These are phyloP conservation scores for Boletus pseudo-olivaceus DNA, from an alignment of 768 basidiomycete genomes.

Conservation along the genomic window DNA sequence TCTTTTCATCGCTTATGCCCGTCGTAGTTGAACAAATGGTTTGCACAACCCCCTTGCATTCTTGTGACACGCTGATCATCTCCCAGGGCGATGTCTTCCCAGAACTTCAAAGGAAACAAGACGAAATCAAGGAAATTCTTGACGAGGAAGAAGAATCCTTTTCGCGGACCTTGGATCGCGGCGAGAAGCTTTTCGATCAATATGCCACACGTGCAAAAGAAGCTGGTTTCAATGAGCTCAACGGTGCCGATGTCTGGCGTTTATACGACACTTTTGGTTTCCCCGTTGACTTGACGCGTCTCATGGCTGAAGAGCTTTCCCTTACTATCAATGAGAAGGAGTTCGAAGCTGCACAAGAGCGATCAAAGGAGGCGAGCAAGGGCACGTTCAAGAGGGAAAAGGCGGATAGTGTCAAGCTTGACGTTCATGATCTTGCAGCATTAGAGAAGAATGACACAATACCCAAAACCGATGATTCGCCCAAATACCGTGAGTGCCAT, in stretches of 20 bases:
- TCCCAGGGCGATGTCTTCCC: slow-evolving; percentile 83
- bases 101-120: slow-evolving; percentile 78
- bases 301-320: slow-evolving; percentile 95
- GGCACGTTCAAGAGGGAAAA: slow-evolving; percentile 69
- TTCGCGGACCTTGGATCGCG: slow-evolving; percentile 93
- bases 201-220: slow-evolving; percentile 70
- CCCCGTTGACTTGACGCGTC: slow-evolving; percentile 90
- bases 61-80: slow-evolving; percentile 7
- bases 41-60: slow-evolving; percentile 15
- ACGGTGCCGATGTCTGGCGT: slow-evolving; percentile 93
- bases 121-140: slow-evolving; percentile 89
- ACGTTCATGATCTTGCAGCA: slow-evolving; percentile 89
- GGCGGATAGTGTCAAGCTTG: slow-evolving; percentile 76
- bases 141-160: slow-evolving; percentile 98
- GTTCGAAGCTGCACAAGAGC: slow-evolving; percentile 84
- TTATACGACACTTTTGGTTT: slow-evolving; percentile 98
- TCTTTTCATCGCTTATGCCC: slow-evolving; percentile 92
- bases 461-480: slow-evolving; percentile 89
- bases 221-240: slow-evolving; percentile 60
- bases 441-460: slow-evolving; percentile 75
- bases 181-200: slow-evolving; percentile 92
- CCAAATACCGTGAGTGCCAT: slow-evolving; percentile 75
- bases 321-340: slow-evolving; percentile 82
- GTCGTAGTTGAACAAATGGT: slow-evolving; percentile 89
- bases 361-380: slow-evolving; percentile 90